Conservation (phyloP, 495 filamentous ascomycete species). For the Penicillium malachiteum region DNA sequence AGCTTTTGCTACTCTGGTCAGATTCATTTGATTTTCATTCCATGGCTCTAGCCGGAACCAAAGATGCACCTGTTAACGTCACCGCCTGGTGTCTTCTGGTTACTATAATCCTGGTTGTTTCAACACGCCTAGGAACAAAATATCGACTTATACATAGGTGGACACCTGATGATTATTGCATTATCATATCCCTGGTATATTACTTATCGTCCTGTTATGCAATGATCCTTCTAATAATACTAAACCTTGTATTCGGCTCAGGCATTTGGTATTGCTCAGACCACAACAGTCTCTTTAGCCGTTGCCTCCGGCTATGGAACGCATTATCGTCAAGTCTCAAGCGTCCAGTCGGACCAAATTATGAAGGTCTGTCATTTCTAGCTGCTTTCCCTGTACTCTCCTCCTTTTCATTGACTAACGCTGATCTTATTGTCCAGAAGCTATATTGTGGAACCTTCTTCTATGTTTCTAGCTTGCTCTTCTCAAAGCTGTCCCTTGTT, state of each 20-base stretch:
- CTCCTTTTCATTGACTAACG: no score
- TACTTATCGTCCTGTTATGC: no score
- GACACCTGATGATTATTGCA: slow-evolving; percentile 17
- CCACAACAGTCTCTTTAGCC: slow-evolving; percentile 10
- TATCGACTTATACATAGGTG: slow-evolving; percentile 17
- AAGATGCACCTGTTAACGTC: slow-evolving; percentile 22
- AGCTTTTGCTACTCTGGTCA: no score
- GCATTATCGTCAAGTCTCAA: slow-evolving; percentile 14
- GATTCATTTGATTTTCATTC: no score
- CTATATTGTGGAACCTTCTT: slow-evolving; percentile 21
- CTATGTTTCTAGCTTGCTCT: slow-evolving; percentile 9
- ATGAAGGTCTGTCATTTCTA: slow-evolving; percentile 35
- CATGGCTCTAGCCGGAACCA: slow-evolving; percentile 7
- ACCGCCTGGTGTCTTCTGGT: slow-evolving; percentile 23
- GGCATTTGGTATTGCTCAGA: slow-evolving; percentile 19
- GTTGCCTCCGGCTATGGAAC: slow-evolving; percentile 29
- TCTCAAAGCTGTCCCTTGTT: background rate
- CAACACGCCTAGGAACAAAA: slow-evolving; percentile 23
- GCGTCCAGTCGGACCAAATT: slow-evolving; percentile 10
- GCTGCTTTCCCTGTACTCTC: no score
- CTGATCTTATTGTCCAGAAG: no score
- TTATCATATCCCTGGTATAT: background rate
- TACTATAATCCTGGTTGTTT: slow-evolving; percentile 16
- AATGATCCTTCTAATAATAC: no score
- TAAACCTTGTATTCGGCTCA: no score